Evolutionary conservation across 2,329 filamentous ascomycete genomes (phyloP).

Genomic region (Fusarium sp.): DNA sequence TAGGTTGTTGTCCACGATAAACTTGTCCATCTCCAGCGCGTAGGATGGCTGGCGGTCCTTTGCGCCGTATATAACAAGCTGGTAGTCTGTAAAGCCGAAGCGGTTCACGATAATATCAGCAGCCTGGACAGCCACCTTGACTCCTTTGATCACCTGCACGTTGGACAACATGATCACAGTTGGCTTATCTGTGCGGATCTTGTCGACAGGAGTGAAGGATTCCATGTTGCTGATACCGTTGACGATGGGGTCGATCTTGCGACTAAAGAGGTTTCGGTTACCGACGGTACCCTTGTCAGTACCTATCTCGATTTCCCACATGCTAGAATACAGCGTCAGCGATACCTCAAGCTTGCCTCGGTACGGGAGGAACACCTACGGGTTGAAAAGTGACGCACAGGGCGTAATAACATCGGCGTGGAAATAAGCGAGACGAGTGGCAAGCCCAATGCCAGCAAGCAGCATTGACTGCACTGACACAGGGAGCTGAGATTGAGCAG

Average conservation of each 20-base stretch:
- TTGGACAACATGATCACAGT: constrained; percentile 39
- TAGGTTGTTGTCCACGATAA: constrained; percentile 27
- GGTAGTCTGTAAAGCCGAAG: constrained; percentile 32
- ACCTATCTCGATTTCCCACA: constrained; percentile 38
- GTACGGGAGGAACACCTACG: constrained; percentile 16
- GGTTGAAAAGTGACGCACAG: constrained; percentile 38
- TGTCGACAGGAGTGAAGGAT: constrained; percentile 33
- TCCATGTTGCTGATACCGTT: constrained; percentile 39
- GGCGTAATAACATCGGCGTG: constrained; percentile 38
- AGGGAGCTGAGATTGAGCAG: constrained; percentile 30
- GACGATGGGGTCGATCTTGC: constrained; percentile 37
- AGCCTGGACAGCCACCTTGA: constrained; percentile 34
- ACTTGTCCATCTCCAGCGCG: constrained; percentile 36
- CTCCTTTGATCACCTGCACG: constrained; percentile 37
- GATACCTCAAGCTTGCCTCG: no score
- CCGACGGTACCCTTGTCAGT: constrained; percentile 30
- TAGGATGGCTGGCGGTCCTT: constrained; percentile 37
- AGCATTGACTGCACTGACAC: constrained; percentile 35
- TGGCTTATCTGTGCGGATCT: constrained; percentile 33
- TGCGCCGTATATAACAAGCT: constrained; percentile 34
- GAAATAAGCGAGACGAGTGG: constrained; percentile 36
- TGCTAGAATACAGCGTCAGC: not conserved
- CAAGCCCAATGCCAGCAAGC: constrained; percentile 32
- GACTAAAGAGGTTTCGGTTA: constrained; percentile 28
- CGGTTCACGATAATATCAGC: constrained; percentile 37